These are phyloP conservation scores for Rhododendron simsii DNA, from an alignment of 148 eudicot species.

Conservation along the genomic window DNA sequence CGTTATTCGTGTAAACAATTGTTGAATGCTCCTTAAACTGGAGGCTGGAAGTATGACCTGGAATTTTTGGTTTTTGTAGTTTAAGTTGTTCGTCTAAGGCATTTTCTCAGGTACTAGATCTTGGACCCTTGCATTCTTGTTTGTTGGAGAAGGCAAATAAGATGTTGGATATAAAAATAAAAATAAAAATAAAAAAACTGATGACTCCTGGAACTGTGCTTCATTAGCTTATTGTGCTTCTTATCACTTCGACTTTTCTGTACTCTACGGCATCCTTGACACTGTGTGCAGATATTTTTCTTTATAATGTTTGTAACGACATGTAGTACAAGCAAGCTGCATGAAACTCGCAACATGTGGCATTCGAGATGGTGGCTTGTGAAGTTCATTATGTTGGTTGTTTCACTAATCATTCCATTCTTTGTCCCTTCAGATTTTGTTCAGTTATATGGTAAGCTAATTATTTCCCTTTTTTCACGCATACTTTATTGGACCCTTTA, in stretches of 20 bases:
- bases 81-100: background rate
- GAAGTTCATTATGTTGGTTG: slow-evolving; percentile 46
- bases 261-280: slow-evolving; percentile 47
- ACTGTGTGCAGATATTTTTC: slow-evolving; percentile 58
- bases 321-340: slow-evolving; percentile 47
- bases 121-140: background rate
- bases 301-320: slow-evolving; percentile 74
- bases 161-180: background rate
- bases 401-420: slow-evolving; percentile 61
- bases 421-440: slow-evolving; percentile 59
- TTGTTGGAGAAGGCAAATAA: background rate
- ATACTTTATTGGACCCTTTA: background rate
- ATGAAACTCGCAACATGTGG: slow-evolving; percentile 60
- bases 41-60: too few species aligned
- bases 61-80: background rate
- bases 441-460: slow-evolving; percentile 74
- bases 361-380: slow-evolving; percentile 80
- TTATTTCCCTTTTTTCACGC: background rate
- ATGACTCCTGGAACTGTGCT: background rate
- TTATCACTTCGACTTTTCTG: background rate
- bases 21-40: background rate
- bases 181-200: background rate
- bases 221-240: background rate
- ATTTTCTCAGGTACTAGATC: background rate
- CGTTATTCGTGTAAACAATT: background rate